phyloP scores from a whole-genome alignment of 352 stramenopile species.

The Nothophytophthora sp. region DNA sequence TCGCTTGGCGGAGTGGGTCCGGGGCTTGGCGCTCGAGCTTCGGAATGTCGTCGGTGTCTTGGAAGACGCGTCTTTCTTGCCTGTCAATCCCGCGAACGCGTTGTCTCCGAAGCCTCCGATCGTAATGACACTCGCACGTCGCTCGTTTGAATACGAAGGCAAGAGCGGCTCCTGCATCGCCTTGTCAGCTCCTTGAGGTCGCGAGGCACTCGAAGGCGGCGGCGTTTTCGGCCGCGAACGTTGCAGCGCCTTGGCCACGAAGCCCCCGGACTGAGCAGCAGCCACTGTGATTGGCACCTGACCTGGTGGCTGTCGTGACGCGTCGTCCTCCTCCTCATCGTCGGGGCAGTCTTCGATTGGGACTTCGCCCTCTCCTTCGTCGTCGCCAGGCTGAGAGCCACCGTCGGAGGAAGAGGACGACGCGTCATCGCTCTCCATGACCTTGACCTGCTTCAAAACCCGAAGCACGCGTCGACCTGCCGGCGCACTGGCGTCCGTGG shows the following conservation, averaged over 20 bases:
- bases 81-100: slow-evolving; percentile 5
- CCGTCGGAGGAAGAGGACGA: slow-evolving; percentile 37
- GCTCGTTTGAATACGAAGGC: slow-evolving; percentile 14
- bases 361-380: slow-evolving; percentile 30
- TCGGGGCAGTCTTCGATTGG: slow-evolving; percentile 10
- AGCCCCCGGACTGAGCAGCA: slow-evolving; percentile 8
- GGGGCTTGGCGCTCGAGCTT: slow-evolving; percentile 23
- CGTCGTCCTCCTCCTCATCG: too few species aligned
- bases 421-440: slow-evolving; percentile 46
- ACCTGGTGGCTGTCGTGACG: slow-evolving; percentile 4
- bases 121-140: slow-evolving; percentile 28
- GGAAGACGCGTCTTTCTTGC: neutral
- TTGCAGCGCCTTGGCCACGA: slow-evolving; percentile 24
- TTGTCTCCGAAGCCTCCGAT: slow-evolving; percentile 21
- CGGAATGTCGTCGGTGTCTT: slow-evolving; percentile 10
- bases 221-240: slow-evolving; percentile 16
- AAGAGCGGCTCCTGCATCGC: too few species aligned
- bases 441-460: slow-evolving; percentile 40
- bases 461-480: slow-evolving; percentile 37
- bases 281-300: too few species aligned
- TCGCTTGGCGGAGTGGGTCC: slow-evolving; percentile 9
- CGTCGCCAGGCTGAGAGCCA: neutral
- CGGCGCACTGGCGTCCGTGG: too few species aligned
- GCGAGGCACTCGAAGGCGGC: neutral
- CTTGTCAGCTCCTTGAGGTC: neutral